Evolutionary conservation across 2,329 filamentous ascomycete species (phyloP), one percentile per base, ranked within the genome.

Genomic region (Graphium sp.): DNA sequence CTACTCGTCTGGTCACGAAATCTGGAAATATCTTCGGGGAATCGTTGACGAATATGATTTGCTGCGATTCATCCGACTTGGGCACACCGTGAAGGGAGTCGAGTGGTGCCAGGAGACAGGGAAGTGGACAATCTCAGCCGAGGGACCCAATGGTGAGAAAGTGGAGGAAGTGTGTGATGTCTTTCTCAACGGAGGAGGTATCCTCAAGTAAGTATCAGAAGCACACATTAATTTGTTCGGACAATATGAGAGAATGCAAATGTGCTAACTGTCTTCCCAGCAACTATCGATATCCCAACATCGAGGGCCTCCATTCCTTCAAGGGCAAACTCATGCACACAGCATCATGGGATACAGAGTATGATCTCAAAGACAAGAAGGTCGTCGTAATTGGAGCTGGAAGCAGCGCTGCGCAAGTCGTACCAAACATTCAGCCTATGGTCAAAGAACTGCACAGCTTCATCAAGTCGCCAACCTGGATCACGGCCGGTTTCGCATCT

Each of bases 401-500:
- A 3, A 65, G 68, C 6, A 67, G 60, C 5, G 69, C 67, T 1
- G 60, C 74, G 15, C 70, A 75, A 34, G 45, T 66, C 1, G 56
- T 62, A 0, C 49, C 66, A 1, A 65, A 65, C 24, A 37, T 73
- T 2, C 64, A 69, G 30, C 53, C 53, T 16, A 41, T 40, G 0
- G 62, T 62, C 2, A 40, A 37, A 2, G 61, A 55, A 2, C 50
- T 78, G 1, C 68, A 77, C 35, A 68, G 76, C 44, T 79, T 76
- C 36, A 68, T 62, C 2, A 55, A 74, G 7, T 73, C 64, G 38
- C 62, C 55, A 19, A 79, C 74, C 0, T 81, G 74, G 75, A 68
- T 26, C 11, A 26, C 24, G 10, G 7, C 24, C 7, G 24, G 24
- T n/a, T 26, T 80, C 17, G 68, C 74, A 0, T 58, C 66, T 2